These are phyloP conservation scores for Backusella liffmaniae DNA, from an alignment of 192 early-diverging fungal genomes.

Conservation along the genomic window DNA sequence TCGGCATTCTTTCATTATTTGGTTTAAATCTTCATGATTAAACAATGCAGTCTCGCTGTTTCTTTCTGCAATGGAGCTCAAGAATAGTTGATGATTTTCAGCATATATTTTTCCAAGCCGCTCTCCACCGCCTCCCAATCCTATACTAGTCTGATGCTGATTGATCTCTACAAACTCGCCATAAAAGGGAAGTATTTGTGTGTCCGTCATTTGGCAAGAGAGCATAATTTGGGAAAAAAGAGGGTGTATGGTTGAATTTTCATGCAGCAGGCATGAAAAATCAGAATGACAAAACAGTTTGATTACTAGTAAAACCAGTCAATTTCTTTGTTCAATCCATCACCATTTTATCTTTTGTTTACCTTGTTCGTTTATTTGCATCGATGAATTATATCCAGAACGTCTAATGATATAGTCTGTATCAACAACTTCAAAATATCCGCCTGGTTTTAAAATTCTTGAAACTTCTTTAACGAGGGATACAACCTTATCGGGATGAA, in stretches of 20 bases:
- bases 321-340: neutral
- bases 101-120: slow-evolving; percentile 12
- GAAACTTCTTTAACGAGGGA: slow-evolving; percentile 9
- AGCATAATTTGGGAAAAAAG: slow-evolving; percentile 14
- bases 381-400: neutral
- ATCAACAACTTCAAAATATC: slow-evolving; percentile 30
- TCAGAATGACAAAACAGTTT: neutral
- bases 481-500: neutral
- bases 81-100: neutral
- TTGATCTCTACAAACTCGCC: slow-evolving; percentile 14
- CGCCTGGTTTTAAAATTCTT: slow-evolving; percentile 23
- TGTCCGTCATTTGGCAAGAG: neutral
- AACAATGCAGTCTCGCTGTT: neutral
- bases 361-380: slow-evolving; percentile 14
- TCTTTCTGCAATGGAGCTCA: neutral
- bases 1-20: slow-evolving; percentile 11
- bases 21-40: neutral
- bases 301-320: neutral
- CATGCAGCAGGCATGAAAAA: neutral
- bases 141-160: slow-evolving; percentile 3
- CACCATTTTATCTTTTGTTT: neutral
- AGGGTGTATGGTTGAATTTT: neutral
- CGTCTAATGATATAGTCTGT: slow-evolving; percentile 3
- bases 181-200: neutral
- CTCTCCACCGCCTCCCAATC: slow-evolving; percentile 3